Percentiles rank a stretch among this genome's conserved stretches.
phyloP scores from a whole-genome alignment of 345 rosid species.

The Durio zibethinus region DNA sequence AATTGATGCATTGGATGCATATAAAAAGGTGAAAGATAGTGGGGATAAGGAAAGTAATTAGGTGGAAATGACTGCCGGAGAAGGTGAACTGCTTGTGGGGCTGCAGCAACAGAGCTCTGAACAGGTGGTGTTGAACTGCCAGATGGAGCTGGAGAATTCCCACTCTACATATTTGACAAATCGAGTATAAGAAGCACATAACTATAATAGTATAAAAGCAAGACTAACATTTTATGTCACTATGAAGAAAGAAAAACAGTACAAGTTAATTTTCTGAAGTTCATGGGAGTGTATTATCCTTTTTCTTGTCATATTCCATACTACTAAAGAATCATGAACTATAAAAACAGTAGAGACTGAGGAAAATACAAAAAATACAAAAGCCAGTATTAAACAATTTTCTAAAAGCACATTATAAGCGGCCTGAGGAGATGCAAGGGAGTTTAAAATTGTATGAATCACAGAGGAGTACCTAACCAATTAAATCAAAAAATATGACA shows the following conservation, averaged over 20 bases:
- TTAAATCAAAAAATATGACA: neutral
- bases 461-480: neutral
- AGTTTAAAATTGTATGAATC: neutral
- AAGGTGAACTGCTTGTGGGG: slow-evolving; percentile 58
- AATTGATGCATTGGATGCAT: slow-evolving; percentile 60
- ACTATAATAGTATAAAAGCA: neutral
- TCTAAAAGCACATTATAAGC: neutral
- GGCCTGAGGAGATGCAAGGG: neutral
- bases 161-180: slow-evolving; percentile 42
- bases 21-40: slow-evolving; percentile 49
- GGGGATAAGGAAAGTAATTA: slow-evolving; percentile 59
- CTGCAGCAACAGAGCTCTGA: slow-evolving; percentile 47
- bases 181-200: slow-evolving; percentile 6
- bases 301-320: neutral
- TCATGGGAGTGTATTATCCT: neutral
- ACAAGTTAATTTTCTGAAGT: neutral
- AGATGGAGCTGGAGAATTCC: slow-evolving; percentile 40
- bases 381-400: neutral
- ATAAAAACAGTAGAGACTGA: neutral
- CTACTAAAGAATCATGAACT: neutral
- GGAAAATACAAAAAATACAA: neutral
- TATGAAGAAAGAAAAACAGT: neutral
- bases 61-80: slow-evolving; percentile 67
- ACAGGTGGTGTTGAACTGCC: slow-evolving; percentile 47
- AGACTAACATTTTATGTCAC: too few species aligned